phyloP scores from a whole-genome alignment of 495 filamentous ascomycete genomes.

The Melanomma pulvis-pyrius region DNA sequence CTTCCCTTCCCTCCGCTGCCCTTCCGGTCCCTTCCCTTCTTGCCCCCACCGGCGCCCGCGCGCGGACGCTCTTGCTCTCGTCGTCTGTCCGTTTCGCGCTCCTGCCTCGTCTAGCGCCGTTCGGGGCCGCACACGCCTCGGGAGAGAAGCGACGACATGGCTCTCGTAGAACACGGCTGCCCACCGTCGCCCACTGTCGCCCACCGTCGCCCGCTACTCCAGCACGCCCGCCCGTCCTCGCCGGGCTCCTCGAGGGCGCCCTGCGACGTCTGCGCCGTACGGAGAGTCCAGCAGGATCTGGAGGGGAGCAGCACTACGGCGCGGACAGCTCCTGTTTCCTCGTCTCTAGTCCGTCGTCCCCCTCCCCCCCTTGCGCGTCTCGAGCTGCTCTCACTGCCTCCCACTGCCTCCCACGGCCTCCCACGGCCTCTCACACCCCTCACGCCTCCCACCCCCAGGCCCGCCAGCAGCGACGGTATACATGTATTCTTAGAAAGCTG shows the following conservation, averaged over 20 bases:
- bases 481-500: slow-evolving; percentile 35
- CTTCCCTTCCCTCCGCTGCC: too few relatives aligned
- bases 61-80: too few relatives aligned
- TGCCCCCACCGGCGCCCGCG: too few relatives aligned
- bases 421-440: too few relatives aligned
- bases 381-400: neutral
- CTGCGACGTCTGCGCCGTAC: slow-evolving; percentile 8
- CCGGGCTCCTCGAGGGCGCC: neutral
- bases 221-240: slow-evolving; percentile 1
- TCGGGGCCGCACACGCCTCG: neutral
- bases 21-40: too few relatives aligned
- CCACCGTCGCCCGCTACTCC: neutral
- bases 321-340: too few relatives aligned
- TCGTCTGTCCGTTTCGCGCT: neutral
- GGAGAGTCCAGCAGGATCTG: neutral
- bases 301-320: neutral
- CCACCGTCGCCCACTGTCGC: neutral
- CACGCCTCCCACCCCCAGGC: neutral
- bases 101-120: slow-evolving; percentile 21
- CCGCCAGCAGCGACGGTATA: neutral
- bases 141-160: neutral
- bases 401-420: too few relatives aligned
- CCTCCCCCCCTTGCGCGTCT: slow-evolving; percentile 10
- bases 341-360: neutral
- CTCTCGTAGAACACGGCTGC: neutral